Evolutionary conservation across 2,329 filamentous ascomycete species (phyloP).

Genomic region (Aspergillus melleus): DNA sequence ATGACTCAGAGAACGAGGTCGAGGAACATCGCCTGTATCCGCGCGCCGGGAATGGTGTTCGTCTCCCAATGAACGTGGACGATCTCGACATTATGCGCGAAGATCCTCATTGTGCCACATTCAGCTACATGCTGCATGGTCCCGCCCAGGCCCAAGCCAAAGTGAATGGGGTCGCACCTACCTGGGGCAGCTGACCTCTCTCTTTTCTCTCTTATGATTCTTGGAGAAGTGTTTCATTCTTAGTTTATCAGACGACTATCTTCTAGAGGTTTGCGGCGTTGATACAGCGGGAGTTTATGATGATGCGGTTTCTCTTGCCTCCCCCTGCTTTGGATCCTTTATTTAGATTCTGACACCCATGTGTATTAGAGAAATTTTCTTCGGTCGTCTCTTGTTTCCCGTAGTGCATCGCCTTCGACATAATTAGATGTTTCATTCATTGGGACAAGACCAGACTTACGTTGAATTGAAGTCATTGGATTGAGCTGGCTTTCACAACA

Average conservation of each 20-base stretch:
- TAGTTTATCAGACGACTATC: neutral
- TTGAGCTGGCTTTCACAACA: neutral
- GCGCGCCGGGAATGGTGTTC: conserved; percentile 62
- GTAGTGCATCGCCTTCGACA: neutral
- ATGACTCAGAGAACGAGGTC: conserved; percentile 45
- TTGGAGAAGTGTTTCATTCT: neutral
- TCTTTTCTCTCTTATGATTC: neutral
- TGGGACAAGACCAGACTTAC: neutral
- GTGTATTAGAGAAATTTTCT: neutral
- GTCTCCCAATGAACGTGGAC: conserved; percentile 56
- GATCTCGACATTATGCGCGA: conserved; percentile 65
- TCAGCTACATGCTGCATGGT: conserved; percentile 50
- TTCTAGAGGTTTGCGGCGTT: neutral
- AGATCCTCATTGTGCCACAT: conserved; percentile 56
- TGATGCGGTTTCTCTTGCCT: neutral
- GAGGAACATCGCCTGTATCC: conserved; percentile 63
- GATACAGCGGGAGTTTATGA: neutral
- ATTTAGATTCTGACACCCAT: neutral
- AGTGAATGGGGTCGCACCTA: conserved; percentile 10
- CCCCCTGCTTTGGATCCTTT: neutral
- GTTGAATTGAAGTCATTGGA: neutral
- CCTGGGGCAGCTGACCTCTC: conserved; percentile 10
- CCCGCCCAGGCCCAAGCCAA: conserved; percentile 21
- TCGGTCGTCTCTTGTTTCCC: neutral
- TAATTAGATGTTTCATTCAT: neutral